Conservation (phyloP, 2,329 filamentous ascomycete genomes). For the Aspergillus proliferans region DNA sequence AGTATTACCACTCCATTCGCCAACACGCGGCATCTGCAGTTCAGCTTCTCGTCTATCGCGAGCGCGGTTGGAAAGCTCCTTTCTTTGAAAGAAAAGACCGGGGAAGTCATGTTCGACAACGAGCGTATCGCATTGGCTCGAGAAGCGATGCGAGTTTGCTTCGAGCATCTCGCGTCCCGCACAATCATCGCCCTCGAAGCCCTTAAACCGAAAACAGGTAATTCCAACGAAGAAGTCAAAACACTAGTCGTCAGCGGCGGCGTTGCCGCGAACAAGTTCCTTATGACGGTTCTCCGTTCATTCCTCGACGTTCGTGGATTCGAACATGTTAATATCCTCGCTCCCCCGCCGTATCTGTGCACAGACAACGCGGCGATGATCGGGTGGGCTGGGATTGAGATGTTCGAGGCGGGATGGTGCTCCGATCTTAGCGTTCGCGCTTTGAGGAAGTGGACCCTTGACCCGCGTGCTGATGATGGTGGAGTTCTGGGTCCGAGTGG, state of each 20-base stretch:
- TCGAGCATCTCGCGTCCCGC: conserved; percentile 77
- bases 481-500: conserved; percentile 60
- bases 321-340: conserved; percentile 55
- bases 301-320: conserved; percentile 64
- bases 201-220: conserved; percentile 14
- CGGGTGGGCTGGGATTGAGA: conserved; percentile 86
- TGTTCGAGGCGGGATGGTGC: conserved; percentile 73
- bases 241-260: conserved; percentile 82
- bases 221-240: conserved; percentile 31
- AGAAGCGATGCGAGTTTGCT: conserved; percentile 71
- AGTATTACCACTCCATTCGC: conserved; percentile 61
- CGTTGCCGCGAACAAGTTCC: conserved; percentile 77
- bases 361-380: conserved; percentile 99
- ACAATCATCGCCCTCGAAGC: conserved; percentile 62
- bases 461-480: conserved; percentile 53
- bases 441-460: conserved; percentile 68
- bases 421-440: conserved; percentile 56
- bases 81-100: conserved; percentile 28
- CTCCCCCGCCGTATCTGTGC: conserved; percentile 71
- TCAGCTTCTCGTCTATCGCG: conserved; percentile 68
- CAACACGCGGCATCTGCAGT: conserved; percentile 54
- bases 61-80: conserved; percentile 58
- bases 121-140: conserved; percentile 66
- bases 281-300: conserved; percentile 60
- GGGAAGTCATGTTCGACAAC: conserved; percentile 39